Evolutionary conservation across 257 asterid genomes (phyloP), one percentile per base, ranked within the genome.

Genomic region (Salvia splendens): DNA sequence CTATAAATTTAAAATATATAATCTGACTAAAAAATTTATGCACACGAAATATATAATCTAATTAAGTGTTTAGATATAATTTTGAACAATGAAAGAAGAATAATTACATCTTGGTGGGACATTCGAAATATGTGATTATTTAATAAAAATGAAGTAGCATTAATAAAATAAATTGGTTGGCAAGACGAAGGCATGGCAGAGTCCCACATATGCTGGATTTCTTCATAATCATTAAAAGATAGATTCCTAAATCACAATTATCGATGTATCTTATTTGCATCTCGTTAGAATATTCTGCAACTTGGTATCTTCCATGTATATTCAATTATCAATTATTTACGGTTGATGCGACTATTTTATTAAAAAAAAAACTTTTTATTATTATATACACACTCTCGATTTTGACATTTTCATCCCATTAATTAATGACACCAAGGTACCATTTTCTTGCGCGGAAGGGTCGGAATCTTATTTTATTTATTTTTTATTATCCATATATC

Each of bases 201-300:
- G 54, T 36, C 68, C 83, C 75, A 49, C 62, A 63, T 14, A 67
- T 56, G 62, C 62, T 47, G 67, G 78, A 58, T 67, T 62, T 45
- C 10, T 57, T 57, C 12, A 42, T 48, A 24, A 53, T 56, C 8
- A 63, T 47, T 43, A 69, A 68, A 43, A 64, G 49, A 38, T 0
- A 55, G 70, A 59, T 68, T 71, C 64, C 63, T 11, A 12, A 3
- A 15, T 42, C n/a, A 9, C 16, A n/a, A 43, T 64, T 51, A 65
- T 76, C 53, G 61, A 74, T 67, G 46, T 20, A 46, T 36, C 74
- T 14, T 67, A 43, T 70, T 48, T 52, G 75, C 61, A 55, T 77
- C 76, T 50, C 42, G n/a, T 66, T 68, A 59, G 76, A 76, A 79
- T 79, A 77, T 74, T 72, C 75, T 41, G 12, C 69, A 50, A 70